phyloP scores from a whole-genome alignment of 2,329 filamentous ascomycete genomes.

The Pestalotiopsis sp. region DNA sequence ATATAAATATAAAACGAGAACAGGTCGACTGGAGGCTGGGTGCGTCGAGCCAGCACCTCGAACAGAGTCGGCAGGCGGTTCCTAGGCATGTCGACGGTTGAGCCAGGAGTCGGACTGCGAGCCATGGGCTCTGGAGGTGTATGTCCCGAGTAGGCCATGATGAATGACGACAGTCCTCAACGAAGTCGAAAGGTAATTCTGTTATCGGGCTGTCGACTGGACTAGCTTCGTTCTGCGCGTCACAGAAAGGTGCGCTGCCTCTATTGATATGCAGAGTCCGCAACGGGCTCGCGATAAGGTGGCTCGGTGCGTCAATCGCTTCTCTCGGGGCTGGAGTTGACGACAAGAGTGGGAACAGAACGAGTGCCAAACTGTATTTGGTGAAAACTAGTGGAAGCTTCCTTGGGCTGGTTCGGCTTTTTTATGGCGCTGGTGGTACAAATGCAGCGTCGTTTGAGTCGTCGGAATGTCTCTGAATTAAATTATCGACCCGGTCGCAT shows the following conservation, averaged over 20 bases:
- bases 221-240: not conserved
- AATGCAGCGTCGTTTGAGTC: not conserved
- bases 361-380: not conserved
- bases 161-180: conserved; percentile 16
- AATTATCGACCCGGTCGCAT: conserved; percentile 4
- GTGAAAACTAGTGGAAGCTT: conserved; percentile 6
- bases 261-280: not conserved
- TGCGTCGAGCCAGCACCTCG: conserved; percentile 91
- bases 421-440: not conserved
- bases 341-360: not conserved
- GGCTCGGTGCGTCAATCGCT: not conserved
- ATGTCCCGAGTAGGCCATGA: conserved; percentile 38
- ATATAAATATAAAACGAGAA: conserved; percentile 99
- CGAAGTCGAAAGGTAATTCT: not conserved
- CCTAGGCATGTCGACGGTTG: conserved; percentile 62
- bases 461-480: not conserved
- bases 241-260: not conserved
- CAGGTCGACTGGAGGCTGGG: conserved; percentile 92
- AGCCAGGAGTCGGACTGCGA: conserved; percentile 49
- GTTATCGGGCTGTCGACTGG: not conserved
- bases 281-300: not conserved
- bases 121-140: conserved; percentile 23
- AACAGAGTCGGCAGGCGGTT: conserved; percentile 93
- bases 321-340: not conserved
- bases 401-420: not conserved